Evolutionary conservation across 257 asterid species (phyloP), one percentile per base, ranked within the genome.

Genomic region (Penstemon davidsonii): DNA sequence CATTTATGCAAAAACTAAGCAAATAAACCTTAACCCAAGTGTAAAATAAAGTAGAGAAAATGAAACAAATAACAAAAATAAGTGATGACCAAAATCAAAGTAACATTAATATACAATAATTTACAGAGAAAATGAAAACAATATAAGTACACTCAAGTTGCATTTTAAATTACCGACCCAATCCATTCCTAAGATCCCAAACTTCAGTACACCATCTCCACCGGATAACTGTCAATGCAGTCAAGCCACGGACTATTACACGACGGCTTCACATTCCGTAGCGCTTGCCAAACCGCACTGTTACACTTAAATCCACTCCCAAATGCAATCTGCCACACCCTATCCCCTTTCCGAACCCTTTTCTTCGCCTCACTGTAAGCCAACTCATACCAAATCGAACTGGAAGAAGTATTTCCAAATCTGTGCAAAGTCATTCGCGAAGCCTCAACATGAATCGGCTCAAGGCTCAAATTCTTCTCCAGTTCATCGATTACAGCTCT

Each of bases 301-400:
- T 78, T 78, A 40, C 83, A 78, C 74, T 78, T 78, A 19, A 78
- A 78, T 36, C 82, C 79, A 68, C 81, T 76, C 71, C 81, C 81
- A 11, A 77, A 77, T 7, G 75, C 82, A 8, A 78, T 74, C 74
- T 78, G 83, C 83, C 83, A 78, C 74, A 78, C 83, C 57, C 75
- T 49, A 47, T 74, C 56, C 65, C 83, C 83, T 54, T 40, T 78
- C 2, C n/a, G 71, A 6, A 78, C 42, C 72, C 77, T 70, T 62
- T 79, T 80, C 47, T 78, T 78, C 0, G 83, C 79, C 72, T 78
- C 83, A 0, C 3, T 69, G 8, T 78, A 78, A 0, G 75, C 77
- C 36, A 78, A 39, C 62, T 74, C 80, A 53, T 78, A 78, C 83
- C 83, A 78, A 5, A 78, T 64, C 18, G 82, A 78, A 56, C 74